These are phyloP conservation scores for Colletotrichum cuscutae DNA, from an alignment of 2,329 filamentous ascomycete genomes.

Conservation along the genomic window DNA sequence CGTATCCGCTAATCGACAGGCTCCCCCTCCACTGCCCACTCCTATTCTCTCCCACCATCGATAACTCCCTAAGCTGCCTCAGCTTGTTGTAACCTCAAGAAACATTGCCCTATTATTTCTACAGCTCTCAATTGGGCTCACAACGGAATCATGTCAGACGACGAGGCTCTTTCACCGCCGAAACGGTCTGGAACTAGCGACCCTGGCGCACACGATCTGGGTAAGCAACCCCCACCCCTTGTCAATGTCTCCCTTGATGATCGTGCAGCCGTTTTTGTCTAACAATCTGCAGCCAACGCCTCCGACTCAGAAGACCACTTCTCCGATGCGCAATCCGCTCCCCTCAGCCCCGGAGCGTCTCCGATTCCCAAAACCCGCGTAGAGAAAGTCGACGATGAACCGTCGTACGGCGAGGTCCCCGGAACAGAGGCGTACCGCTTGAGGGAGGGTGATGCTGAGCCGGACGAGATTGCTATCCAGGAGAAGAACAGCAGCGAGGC, in stretches of 20 bases:
- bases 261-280: slow-evolving; percentile 35
- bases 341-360: slow-evolving; percentile 54
- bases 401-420: slow-evolving; percentile 70
- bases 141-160: slow-evolving; percentile 42
- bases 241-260: slow-evolving; percentile 12
- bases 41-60: slow-evolving; percentile 31
- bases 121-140: slow-evolving; percentile 1
- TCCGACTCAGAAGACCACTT: slow-evolving; percentile 78
- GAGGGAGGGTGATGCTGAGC: slow-evolving; percentile 66
- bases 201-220: slow-evolving; percentile 69
- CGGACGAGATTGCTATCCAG: slow-evolving; percentile 67
- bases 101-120: background rate
- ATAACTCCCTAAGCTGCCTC: slow-evolving; percentile 11
- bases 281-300: slow-evolving; percentile 52
- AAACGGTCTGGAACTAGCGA: slow-evolving; percentile 57
- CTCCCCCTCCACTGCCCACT: slow-evolving; percentile 28
- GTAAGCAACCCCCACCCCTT: slow-evolving; percentile 46
- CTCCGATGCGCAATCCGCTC: slow-evolving; percentile 71
- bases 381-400: slow-evolving; percentile 67
- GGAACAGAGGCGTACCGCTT: slow-evolving; percentile 67
- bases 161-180: slow-evolving; percentile 53
- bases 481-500: slow-evolving; percentile 36
- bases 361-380: slow-evolving; percentile 69
- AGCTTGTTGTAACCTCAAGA: slow-evolving; percentile 4
- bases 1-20: slow-evolving; percentile 35